Base-by-base conservation (phyloP, 2,329 filamentous ascomycete genomes). In the Pseudopithomyces chartarum region DNA sequence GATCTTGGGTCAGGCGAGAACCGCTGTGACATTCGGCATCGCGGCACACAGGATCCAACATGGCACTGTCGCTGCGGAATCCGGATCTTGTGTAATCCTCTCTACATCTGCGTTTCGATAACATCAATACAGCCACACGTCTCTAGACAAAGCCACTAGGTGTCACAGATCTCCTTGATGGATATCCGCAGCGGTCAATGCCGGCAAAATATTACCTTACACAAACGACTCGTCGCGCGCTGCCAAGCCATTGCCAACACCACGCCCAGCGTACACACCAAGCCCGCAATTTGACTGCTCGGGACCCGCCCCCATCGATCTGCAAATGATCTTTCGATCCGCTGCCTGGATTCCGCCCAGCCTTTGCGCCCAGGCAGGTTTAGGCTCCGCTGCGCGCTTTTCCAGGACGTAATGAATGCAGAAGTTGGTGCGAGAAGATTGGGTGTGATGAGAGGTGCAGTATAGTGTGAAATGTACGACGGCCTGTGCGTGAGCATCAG, bases 351-450 rank as follows among this genome's bases (percentile, higher is more conserved):
- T 6, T 34, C 44, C 36, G 52, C 52, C 56, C 47, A 51, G 52
- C 39, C 48, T 55, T 54, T 48, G 53, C 54, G 57, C 57, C 57
- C 49, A 56, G 57, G 40, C 22, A 53, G 22, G 32, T 33, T 47
- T 51, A 50, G 47, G 34, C 34, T 50, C 47, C 47, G 47, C 47
- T 48, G 46, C 20, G 32, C 11, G 17, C 33, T 29, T 5, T 40
- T 29, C 33, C 19, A 15, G 46, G n/a, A n/a, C 34, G 22, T 36
- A 13, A n/a, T 29, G 34, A 15, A 17, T n/a, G 38, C 13, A n/a
- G 17, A 40, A 10, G n/a, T 19, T 13, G 15, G 38, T 19, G 38
- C n/a, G 45, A 15, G 13, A 11, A 19, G 32, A 7, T 11, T 36
- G 45, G 44, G 17, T 48, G 45, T 36, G 45, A 20, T 36, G 6